A percentile compares a stretch with the other conserved stretches of the same genome.
Conservation (phyloP, 2,329 filamentous ascomycete genomes). For the Fusarium nematophilum region DNA sequence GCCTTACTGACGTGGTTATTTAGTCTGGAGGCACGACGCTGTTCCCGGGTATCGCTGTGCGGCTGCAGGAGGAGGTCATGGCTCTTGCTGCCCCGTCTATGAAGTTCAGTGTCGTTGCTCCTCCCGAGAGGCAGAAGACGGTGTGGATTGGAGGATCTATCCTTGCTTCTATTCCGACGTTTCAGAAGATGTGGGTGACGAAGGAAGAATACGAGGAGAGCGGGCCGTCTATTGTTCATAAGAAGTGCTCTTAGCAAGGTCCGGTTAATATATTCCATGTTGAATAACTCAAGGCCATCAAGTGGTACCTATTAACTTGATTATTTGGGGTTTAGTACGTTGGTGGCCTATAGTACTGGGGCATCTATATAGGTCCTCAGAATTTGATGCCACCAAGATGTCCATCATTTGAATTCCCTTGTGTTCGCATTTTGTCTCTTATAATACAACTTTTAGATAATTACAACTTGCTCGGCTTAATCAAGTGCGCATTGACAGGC, state of each 20-base stretch:
- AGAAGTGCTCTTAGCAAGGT: conserved; percentile 98
- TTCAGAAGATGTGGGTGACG: conserved; percentile 99
- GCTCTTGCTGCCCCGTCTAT: conserved; percentile 98
- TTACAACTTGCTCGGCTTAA: conserved; percentile 41
- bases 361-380: background rate
- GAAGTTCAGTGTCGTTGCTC: conserved; percentile 99
- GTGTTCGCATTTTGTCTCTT: background rate
- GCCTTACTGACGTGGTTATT: conserved; percentile 3
- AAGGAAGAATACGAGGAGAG: conserved; percentile 99
- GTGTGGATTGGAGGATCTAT: conserved; percentile 99
- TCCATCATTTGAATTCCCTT: background rate
- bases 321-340: too few relatives aligned
- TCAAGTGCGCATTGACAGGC: conserved; percentile 41
- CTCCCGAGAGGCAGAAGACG: conserved; percentile 99
- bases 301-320: too few relatives aligned
- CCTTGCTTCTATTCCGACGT: conserved; percentile 98
- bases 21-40: conserved; percentile 99
- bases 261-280: too few relatives aligned
- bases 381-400: background rate
- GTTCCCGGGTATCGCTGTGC: conserved; percentile 99
- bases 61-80: conserved; percentile 99
- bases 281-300: too few relatives aligned
- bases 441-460: too few relatives aligned
- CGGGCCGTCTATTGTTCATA: conserved; percentile 98
- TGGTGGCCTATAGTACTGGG: too few relatives aligned